Percentiles rank a stretch among this genome's conserved stretches.
Conservation (phyloP, 2,329 filamentous ascomycete genomes). For the Penicillium crustosum region DNA sequence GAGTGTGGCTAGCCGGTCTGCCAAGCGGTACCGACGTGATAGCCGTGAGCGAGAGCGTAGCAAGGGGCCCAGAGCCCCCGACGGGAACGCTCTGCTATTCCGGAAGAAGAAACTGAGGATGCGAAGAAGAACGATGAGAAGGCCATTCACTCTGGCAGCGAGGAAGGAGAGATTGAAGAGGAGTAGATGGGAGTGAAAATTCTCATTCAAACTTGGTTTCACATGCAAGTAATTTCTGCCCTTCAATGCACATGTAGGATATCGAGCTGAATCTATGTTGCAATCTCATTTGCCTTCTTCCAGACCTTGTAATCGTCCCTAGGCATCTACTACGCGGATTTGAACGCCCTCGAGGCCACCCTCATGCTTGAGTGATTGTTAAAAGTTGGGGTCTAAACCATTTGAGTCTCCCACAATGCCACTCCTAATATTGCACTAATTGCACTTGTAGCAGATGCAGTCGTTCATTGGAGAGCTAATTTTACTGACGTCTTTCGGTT, state of each 20-base stretch:
- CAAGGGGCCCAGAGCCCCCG: conserved; percentile 51
- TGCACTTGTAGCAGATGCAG: not conserved
- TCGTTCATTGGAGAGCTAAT: not conserved
- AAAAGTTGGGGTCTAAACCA: not conserved
- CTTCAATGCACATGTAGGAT: not conserved
- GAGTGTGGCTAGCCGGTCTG: conserved; percentile 57
- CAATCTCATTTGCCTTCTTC: not conserved
- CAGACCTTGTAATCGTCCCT: not conserved
- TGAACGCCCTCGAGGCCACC: not conserved
- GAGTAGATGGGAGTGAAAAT: not conserved
- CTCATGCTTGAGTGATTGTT: not conserved
- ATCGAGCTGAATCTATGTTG: conserved; percentile 5
- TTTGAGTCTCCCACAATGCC: not conserved
- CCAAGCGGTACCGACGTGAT: conserved; percentile 57
- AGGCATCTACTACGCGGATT: not conserved
- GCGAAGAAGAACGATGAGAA: conserved; percentile 46
- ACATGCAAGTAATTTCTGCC: conserved; percentile 8
- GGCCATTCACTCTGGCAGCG: conserved; percentile 76
- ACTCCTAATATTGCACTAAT: not conserved
- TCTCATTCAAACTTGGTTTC: not conserved
- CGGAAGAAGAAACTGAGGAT: conserved; percentile 35
- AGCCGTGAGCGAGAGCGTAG: conserved; percentile 41
- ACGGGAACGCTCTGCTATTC: conserved; percentile 44
- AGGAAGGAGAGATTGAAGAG: conserved; percentile 93
- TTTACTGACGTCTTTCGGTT: not conserved